Evolutionary conservation across 2,329 filamentous ascomycete species (phyloP).

Genomic region (Calonectria naviculata): DNA sequence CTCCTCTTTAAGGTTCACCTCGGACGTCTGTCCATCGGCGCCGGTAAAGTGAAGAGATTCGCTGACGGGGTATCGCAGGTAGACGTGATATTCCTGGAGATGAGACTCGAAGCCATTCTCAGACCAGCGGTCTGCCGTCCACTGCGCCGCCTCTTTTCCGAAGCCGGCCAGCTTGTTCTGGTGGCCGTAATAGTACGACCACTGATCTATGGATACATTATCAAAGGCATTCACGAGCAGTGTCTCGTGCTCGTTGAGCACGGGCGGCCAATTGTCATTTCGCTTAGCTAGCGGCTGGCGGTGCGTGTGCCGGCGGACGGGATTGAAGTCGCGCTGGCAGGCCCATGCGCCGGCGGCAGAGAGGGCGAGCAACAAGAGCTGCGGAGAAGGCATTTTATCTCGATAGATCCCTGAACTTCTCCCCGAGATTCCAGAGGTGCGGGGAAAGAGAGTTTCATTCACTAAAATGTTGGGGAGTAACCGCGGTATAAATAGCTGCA

Average conservation of each 20-base stretch:
- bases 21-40: conserved; percentile 61
- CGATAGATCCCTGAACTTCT: background rate
- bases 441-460: background rate
- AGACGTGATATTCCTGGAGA: conserved; percentile 65
- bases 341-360: conserved; percentile 38
- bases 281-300: conserved; percentile 45
- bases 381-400: background rate
- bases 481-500: conserved; percentile 32
- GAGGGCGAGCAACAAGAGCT: conserved; percentile 31
- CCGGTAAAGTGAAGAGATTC: conserved; percentile 59
- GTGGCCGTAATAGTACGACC: conserved; percentile 53
- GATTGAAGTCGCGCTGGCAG: conserved; percentile 44
- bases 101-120: conserved; percentile 48
- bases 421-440: background rate
- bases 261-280: conserved; percentile 48
- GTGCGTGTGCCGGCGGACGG: conserved; percentile 44
- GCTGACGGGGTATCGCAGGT: conserved; percentile 69
- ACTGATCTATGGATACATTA: conserved; percentile 49
- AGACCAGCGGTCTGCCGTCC: conserved; percentile 51
- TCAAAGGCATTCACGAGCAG: conserved; percentile 50
- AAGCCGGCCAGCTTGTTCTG: conserved; percentile 51
- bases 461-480: conserved; percentile 7
- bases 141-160: conserved; percentile 50
- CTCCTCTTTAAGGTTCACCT: conserved; percentile 78
- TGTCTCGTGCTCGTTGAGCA: conserved; percentile 47